phyloP scores from a whole-genome alignment of 2,329 filamentous ascomycete species.

The Epichloe scottii region DNA sequence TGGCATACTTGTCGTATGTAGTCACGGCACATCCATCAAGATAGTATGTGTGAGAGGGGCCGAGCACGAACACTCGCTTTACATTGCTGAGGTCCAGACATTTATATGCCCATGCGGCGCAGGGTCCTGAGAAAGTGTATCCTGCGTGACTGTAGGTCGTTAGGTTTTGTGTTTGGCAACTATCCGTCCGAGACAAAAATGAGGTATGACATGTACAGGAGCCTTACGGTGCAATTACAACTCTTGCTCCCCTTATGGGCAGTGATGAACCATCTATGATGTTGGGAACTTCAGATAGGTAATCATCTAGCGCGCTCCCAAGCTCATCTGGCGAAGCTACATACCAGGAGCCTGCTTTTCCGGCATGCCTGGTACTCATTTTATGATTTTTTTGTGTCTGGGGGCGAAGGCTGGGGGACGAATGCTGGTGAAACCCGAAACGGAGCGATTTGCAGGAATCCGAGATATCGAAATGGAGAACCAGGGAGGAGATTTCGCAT shows the following conservation, averaged over 20 bases:
- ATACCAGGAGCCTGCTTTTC: constrained; percentile 87
- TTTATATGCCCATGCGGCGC: constrained; percentile 92
- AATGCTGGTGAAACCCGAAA: neutral
- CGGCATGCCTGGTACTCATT: constrained; percentile 4
- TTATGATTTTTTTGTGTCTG: neutral
- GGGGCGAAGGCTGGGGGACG: too few relatives aligned
- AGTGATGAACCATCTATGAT: constrained; percentile 45
- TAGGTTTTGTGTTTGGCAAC: neutral
- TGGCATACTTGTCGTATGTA: constrained; percentile 55
- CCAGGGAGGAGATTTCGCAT: neutral
- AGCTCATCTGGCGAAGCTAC: constrained; percentile 47
- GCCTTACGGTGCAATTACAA: constrained; percentile 90
- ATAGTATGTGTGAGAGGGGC: constrained; percentile 81
- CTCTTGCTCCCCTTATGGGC: constrained; percentile 61
- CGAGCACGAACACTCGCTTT: constrained; percentile 83
- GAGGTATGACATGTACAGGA: neutral
- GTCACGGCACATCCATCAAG: constrained; percentile 68
- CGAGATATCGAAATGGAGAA: neutral
- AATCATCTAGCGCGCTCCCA: constrained; percentile 56
- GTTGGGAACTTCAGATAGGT: constrained; percentile 58
- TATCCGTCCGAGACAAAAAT: too few relatives aligned
- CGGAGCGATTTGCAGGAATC: neutral
- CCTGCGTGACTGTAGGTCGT: constrained; percentile 63
- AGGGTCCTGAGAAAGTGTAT: constrained; percentile 81
- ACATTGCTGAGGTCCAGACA: constrained; percentile 67